Base-by-base conservation (phyloP, 2,329 filamentous ascomycete genomes). In the Venturia oleaginea region DNA sequence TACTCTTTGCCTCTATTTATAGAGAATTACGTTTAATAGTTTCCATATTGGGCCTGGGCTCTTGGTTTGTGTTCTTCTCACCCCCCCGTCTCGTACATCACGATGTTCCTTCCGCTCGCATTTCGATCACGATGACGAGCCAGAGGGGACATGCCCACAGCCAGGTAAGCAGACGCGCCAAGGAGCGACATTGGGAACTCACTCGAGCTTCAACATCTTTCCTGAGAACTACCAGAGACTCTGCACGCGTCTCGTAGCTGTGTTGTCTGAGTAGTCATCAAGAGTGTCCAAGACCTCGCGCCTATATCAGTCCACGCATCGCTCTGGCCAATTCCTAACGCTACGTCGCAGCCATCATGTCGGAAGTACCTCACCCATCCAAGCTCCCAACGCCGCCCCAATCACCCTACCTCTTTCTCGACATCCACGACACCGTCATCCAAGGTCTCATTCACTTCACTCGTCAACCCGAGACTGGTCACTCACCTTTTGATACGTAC, bases 391-490 rank as follows among this genome's bases (percentile, higher is more conserved):
- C 8, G 30, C 15, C 5, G 3, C 15, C 30, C n/a, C 51, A 32
- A 19, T 57, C 51, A 34, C 51, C 51, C 15, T 34, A 57, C 51
- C 51, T 57, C 30, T 57, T 57, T 30, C 51, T 57, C 51, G 51
- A 57, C 17, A 57, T 57, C 30, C 51, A 57, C 51, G 51, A 57
- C 7, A 22, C 17, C 27, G 51, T 34, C 51, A 34, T 57, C 30
- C 51, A 57, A 34, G 51, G 51, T 3, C 51, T 57, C 51, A 22
- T 57, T 34, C 51, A n/a, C 30, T 57, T 57, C 30, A 57, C 51
- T 15, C 51, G 51, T 34, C 51, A 34, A 15, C 51, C 51, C 15
- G 51, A 34, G 30, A 13, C 34, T 15, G 51, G 51, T n/a, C 51
- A 57, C 2, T 57, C 51, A 37, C 15, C 51, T 17, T 22, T 57